These are phyloP conservation scores for Spirogloea muscicola DNA, from an alignment of 139 green algal species.

Conservation along the genomic window DNA sequence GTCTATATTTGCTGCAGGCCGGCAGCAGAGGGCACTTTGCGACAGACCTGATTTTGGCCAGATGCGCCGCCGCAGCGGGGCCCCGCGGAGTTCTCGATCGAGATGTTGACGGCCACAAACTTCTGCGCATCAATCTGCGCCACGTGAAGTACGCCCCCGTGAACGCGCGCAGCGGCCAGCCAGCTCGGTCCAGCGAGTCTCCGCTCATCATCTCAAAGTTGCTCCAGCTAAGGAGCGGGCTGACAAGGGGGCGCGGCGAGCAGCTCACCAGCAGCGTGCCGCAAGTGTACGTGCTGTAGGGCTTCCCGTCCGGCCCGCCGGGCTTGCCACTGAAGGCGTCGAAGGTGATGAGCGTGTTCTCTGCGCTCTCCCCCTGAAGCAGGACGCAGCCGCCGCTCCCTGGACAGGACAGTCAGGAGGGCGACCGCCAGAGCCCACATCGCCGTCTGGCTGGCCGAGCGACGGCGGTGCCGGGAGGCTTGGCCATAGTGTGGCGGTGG, in stretches of 20 bases:
- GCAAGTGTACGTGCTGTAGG: not conserved
- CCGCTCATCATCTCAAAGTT: too few relatives aligned
- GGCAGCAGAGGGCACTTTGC: too few relatives aligned
- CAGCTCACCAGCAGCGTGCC: not conserved
- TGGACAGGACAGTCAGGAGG: too few relatives aligned
- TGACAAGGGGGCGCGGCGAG: not conserved
- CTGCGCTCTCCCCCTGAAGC: too few relatives aligned
- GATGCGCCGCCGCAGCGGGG: not conserved
- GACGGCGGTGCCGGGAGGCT: too few relatives aligned
- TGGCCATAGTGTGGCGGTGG: too few relatives aligned
- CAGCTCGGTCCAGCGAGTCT: not conserved
- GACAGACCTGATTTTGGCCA: conserved; percentile 19
- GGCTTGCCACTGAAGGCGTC: not conserved
- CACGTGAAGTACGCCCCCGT: not conserved
- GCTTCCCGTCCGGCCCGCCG: not conserved
- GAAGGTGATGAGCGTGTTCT: not conserved
- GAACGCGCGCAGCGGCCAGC: not conserved
- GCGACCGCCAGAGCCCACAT: too few relatives aligned
- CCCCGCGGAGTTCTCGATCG: conserved; percentile 2
- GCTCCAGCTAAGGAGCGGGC: not conserved
- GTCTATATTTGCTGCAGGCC: too few relatives aligned
- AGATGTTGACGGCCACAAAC: not conserved
- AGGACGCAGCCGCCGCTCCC: too few relatives aligned
- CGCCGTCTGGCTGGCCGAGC: too few relatives aligned
- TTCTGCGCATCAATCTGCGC: conserved; percentile 1